Evolutionary conservation across 2,329 filamentous ascomycete genomes (phyloP).

Genomic region (Botrytis byssoidea): DNA sequence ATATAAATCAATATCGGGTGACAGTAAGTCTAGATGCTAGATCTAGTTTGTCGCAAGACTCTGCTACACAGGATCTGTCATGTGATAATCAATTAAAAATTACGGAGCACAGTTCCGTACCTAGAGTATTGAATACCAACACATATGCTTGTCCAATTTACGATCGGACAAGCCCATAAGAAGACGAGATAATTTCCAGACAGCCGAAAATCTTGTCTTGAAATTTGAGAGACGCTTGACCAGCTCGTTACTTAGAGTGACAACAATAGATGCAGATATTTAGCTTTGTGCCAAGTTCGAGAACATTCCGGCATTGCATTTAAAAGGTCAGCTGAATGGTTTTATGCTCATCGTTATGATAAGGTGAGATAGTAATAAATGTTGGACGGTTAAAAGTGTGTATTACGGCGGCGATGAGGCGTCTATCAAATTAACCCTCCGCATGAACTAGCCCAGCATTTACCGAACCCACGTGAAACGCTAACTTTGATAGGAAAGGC

Average conservation of each 20-base stretch:
- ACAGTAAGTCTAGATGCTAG: background rate
- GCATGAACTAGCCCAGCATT: conserved; percentile 3
- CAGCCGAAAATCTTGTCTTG: background rate
- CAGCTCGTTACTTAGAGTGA: background rate
- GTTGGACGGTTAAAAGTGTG: background rate
- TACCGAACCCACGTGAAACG: background rate
- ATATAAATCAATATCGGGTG: background rate
- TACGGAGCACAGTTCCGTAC: background rate
- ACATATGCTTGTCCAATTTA: background rate
- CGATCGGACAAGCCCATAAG: background rate
- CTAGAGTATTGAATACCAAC: background rate
- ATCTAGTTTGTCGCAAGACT: background rate
- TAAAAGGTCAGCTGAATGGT: background rate
- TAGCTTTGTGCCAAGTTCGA: background rate
- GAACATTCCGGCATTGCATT: background rate
- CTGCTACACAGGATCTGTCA: background rate
- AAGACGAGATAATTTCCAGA: conserved; percentile 7
- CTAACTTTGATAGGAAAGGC: background rate
- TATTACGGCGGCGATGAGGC: conserved; percentile 8
- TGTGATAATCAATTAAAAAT: background rate
- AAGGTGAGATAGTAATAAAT: background rate
- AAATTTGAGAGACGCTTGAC: conserved; percentile 1
- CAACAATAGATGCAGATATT: background rate
- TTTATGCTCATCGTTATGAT: background rate
- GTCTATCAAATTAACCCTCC: background rate